phyloP scores from a whole-genome alignment of 2,329 filamentous ascomycete species.

The Myriosclerotinia duriaeana region DNA sequence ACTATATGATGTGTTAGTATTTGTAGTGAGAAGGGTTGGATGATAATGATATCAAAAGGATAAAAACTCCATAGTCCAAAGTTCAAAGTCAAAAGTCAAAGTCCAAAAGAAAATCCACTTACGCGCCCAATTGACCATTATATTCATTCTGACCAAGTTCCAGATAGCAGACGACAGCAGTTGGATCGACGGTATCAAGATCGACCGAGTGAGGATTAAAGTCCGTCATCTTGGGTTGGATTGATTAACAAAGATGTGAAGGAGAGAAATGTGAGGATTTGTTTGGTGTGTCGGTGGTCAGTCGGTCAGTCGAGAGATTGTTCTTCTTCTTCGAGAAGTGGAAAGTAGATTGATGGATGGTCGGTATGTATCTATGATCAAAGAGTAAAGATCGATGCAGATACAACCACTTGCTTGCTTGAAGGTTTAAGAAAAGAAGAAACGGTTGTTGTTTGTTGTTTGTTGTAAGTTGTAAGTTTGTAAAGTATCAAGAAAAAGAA shows the following conservation, averaged over 20 bases:
- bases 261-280: too few species aligned
- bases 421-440: too few species aligned
- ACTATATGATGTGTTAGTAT: not conserved
- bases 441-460: not conserved
- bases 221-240: constrained; percentile 11
- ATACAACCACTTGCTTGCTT: too few species aligned
- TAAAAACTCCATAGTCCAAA: too few species aligned
- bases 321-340: too few species aligned
- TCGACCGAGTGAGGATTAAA: constrained; percentile 43
- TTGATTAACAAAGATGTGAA: constrained; percentile 1
- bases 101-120: not conserved
- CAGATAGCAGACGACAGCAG: constrained; percentile 53
- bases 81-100: not conserved
- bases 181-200: constrained; percentile 45
- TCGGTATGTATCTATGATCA: too few species aligned
- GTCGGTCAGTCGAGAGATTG: too few species aligned
- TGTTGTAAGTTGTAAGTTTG: not conserved
- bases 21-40: too few species aligned
- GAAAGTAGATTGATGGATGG: too few species aligned
- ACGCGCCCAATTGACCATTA: constrained; percentile 57
- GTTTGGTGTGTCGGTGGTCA: not conserved
- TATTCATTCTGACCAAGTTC: constrained; percentile 51
- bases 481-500: not conserved
- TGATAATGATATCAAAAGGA: too few species aligned
- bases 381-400: too few species aligned